Conservation (phyloP, 805 yeast genomes). For the Candida endomychidarum region DNA sequence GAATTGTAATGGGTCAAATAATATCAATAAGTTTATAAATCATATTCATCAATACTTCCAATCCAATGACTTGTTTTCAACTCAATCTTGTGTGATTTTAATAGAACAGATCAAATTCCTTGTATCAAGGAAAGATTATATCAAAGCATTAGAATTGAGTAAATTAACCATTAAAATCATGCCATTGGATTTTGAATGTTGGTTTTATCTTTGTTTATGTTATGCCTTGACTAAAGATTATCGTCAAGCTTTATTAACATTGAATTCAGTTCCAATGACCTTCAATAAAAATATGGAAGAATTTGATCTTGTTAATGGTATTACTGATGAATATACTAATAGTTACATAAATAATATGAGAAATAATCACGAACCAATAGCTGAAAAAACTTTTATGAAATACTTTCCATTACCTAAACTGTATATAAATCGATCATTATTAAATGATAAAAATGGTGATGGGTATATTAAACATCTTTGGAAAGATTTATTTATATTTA, state of each 20-base stretch:
- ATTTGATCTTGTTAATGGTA: conserved; percentile 22
- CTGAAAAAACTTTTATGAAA: conserved; percentile 26
- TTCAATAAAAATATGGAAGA: conserved; percentile 35
- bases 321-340: conserved; percentile 25
- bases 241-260: conserved; percentile 58
- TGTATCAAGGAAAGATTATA: conserved; percentile 50
- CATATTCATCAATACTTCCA: conserved; percentile 22
- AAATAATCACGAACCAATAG: conserved; percentile 22
- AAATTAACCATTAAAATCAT: conserved; percentile 58
- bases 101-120: conserved; percentile 66
- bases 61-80: conserved; percentile 15
- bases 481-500: conserved; percentile 29
- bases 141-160: conserved; percentile 60
- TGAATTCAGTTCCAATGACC: conserved; percentile 69
- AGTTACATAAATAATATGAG: conserved; percentile 20
- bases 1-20: conserved; percentile 21
- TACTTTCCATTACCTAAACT: conserved; percentile 30
- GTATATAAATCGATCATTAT: conserved; percentile 1
- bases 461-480: conserved; percentile 36
- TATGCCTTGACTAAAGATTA: conserved; percentile 58
- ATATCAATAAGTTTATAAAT: conserved; percentile 23
- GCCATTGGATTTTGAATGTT: conserved; percentile 75
- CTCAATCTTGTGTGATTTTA: conserved; percentile 60
- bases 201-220: conserved; percentile 65
- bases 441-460: conserved; percentile 1